Base-by-base conservation (phyloP, 2,329 filamentous ascomycete species). In the Fusarium sp. region DNA sequence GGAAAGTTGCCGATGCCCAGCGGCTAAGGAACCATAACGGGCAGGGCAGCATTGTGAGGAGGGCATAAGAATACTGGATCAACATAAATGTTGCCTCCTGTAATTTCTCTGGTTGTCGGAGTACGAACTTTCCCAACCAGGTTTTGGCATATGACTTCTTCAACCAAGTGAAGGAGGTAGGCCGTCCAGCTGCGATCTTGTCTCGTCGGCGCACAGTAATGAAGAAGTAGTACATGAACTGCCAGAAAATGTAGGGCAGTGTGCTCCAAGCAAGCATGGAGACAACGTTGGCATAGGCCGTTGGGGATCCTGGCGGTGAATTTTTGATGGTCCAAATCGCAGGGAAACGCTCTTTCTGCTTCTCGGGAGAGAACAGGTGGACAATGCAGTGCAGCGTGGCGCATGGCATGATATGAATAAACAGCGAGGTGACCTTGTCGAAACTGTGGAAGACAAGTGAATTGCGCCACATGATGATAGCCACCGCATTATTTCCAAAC, bases 381-480 rank as follows among this genome's bases (percentile, higher is more conserved):
- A 97, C 92, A 16, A 99, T 86, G 77, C 94, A 97, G 80, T 99
- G 96, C 14, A 99, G 87, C 2, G 94, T 93, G 8, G 92, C 95
- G 71, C 94, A 97, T 2, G 96, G 96, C 95, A 99, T 99, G 76
- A 99, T 97, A 80, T 99, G 96, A 74, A 99, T 98, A 83, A 99
- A 99, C n/a, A 99, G 86, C 78, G 93, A 96, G 14, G 94, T 97
- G 66, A 98, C 94, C 81, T 99, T 99, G 85, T 99, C 96, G 81
- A 99, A 90, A 77, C 94, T 97, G 84, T 99, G 96, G 80, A 99
- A 99, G 48, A 99, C 96, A 77, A 99, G 88, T 32, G 94, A 98
- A 80, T 99, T 99, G 70, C 96, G 90, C 96, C 96, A 99, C 94
- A 99, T 96, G 78, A 96, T 94, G 79, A 99, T 98, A 14, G 96